A percentile compares a stretch with the other conserved stretches of the same genome.
Conservation (phyloP, 176 grass and related monocot species). For the Coix lacrymajobi region DNA sequence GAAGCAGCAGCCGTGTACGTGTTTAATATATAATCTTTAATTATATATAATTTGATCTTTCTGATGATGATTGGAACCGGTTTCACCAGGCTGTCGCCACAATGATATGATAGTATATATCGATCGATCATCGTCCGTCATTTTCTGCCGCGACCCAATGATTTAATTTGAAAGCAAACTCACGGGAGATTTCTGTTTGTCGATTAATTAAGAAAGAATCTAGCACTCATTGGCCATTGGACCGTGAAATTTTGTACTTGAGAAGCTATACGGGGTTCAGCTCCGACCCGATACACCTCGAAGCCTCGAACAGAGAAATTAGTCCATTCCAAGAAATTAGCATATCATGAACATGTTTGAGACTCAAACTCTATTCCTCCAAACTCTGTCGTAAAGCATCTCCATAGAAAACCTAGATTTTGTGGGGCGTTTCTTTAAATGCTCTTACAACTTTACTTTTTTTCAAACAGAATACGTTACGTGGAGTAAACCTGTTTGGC, state of each 20-base stretch:
- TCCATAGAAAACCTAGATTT: no score
- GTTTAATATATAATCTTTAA: background rate
- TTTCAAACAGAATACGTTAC: no score
- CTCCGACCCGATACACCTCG: background rate
- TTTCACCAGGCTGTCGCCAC: conserved; percentile 27
- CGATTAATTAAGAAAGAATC: background rate
- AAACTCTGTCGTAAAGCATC: no score
- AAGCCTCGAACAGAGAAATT: background rate
- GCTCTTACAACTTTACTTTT: no score
- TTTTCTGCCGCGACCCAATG: background rate
- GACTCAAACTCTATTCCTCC: no score
- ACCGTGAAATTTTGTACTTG: background rate
- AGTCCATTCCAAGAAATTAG: no score
- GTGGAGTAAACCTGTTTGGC: no score
- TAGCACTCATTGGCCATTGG: background rate
- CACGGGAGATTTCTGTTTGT: background rate
- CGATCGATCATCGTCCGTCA: background rate
- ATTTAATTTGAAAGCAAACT: background rate
- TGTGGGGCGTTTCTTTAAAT: no score
- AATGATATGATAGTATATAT: conserved; percentile 11
- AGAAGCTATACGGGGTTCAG: background rate
- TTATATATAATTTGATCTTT: background rate
- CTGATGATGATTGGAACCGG: conserved; percentile 34
- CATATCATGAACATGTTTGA: no score
- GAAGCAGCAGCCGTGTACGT: background rate